phyloP scores from a whole-genome alignment of 2,329 filamentous ascomycete genomes.

The Verticillium zaregamsianum region DNA sequence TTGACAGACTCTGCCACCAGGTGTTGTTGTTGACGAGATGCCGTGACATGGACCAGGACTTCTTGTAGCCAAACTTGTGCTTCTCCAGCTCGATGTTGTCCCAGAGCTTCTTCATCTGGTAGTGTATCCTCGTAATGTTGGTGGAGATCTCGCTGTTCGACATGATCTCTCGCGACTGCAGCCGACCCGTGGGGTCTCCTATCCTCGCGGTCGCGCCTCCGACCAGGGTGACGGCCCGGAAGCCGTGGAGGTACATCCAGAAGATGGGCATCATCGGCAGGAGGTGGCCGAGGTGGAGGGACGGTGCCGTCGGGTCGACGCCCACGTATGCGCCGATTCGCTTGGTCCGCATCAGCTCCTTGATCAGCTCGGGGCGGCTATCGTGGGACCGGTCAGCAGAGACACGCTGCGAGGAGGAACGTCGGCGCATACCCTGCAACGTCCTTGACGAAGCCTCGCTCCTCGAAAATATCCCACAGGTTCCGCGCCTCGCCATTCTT shows the following conservation, averaged over 20 bases:
- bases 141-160: slow-evolving; percentile 47
- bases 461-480: slow-evolving; percentile 62
- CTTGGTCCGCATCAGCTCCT: slow-evolving; percentile 59
- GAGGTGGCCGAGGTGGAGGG: slow-evolving; percentile 76
- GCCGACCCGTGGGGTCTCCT: slow-evolving; percentile 72
- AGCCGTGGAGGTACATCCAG: slow-evolving; percentile 78
- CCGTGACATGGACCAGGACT: slow-evolving; percentile 61
- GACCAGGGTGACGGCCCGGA: slow-evolving; percentile 61
- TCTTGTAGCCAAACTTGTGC: slow-evolving; percentile 58
- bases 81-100: slow-evolving; percentile 65
- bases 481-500: slow-evolving; percentile 43
- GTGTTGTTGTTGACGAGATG: slow-evolving; percentile 74
- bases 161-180: slow-evolving; percentile 55
- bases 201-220: slow-evolving; percentile 74
- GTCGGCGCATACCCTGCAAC: slow-evolving; percentile 60
- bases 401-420: background rate
- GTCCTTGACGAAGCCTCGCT: slow-evolving; percentile 70
- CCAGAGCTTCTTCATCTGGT: slow-evolving; percentile 71
- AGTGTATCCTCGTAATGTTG: slow-evolving; percentile 65
- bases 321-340: slow-evolving; percentile 74
- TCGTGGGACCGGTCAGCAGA: background rate
- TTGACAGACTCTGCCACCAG: slow-evolving; percentile 71
- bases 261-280: slow-evolving; percentile 79
- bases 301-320: slow-evolving; percentile 76
- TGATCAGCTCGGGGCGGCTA: slow-evolving; percentile 33